Evolutionary conservation across 495 filamentous ascomycete species (phyloP).

Genomic region (Filosporella fistucella): DNA sequence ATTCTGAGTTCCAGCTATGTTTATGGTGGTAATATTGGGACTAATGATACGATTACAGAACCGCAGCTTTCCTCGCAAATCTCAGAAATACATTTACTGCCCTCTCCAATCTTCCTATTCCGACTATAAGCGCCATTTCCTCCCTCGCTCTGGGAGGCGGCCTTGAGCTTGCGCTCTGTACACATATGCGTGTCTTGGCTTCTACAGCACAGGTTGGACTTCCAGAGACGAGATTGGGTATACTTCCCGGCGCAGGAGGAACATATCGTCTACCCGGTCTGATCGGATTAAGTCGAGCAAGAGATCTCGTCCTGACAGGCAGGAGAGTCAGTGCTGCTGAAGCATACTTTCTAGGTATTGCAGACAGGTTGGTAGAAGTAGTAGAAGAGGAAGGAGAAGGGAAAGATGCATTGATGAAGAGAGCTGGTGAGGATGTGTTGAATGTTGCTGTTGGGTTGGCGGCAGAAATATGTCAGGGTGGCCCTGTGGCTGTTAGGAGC

Average conservation of each 20-base stretch:
- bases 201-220: constrained; percentile 71
- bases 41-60: constrained; percentile 45
- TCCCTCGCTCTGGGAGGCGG: constrained; percentile 86
- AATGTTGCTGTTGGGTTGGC: constrained; percentile 74
- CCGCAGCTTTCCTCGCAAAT: constrained; percentile 64
- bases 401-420: constrained; percentile 30
- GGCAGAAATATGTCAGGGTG: constrained; percentile 78
- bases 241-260: constrained; percentile 91
- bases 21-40: neutral
- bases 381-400: constrained; percentile 45
- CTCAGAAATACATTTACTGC: constrained; percentile 68
- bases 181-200: constrained; percentile 77
- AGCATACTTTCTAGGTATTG: constrained; percentile 79
- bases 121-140: constrained; percentile 81
- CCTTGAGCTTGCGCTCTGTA: constrained; percentile 83
- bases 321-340: constrained; percentile 72
- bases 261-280: constrained; percentile 77
- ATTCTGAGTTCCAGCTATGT: neutral
- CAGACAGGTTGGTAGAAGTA: constrained; percentile 76
- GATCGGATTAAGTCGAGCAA: constrained; percentile 68
- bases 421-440: constrained; percentile 60
- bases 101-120: constrained; percentile 70
- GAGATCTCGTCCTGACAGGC: constrained; percentile 84
- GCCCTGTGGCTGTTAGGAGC: constrained; percentile 70
- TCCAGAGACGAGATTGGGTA: constrained; percentile 86